Evolutionary conservation across 768 basidiomycete species (phyloP), one percentile per base, ranked within the genome.

Genomic region (Austroboletus festivus): DNA sequence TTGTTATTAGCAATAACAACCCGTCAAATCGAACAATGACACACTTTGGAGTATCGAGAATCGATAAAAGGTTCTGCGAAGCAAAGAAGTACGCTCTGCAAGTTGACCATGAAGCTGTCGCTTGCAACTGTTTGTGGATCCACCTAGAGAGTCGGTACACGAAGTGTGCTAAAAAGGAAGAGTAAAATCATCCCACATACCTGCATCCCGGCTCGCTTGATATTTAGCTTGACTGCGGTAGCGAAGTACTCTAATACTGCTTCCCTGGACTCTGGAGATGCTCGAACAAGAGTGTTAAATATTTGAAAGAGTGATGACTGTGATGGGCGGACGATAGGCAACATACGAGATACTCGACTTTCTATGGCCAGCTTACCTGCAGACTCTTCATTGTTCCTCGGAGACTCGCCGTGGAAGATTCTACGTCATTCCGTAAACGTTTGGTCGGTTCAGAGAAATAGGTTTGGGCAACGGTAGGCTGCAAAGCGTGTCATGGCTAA

Each of bases 61-160:
- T 98, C 95, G 77, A 98, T 91, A 60, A 97, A 95, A 0, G 95
- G 95, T 56, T 94, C 91, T 23, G 92, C 86, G 59, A 99, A 87
- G 13, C 83, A 80, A 40, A 93, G 74, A 20, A 98, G 68, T 13
- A 96, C 71, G n/a, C 76, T 76, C 56, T 94, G 89, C 26, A 94
- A 60, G 57, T 97, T 98, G 50, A 89, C 77, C 86, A 99, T 88
- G 65, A 93, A 97, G 48, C 89, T 85, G 62, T 99, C 95, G 1
- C 83, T 83, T 1, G 93, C 82, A 11, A 98, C 93, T 0, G 89
- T 91, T 10, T 80, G 78, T 1, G 83, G 80, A 48, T 97, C 90
- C 26, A 96, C 89, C 82, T 91, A 48, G 30, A 34, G 38, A 7
- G 8, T n/a, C n/a, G n/a, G n/a, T n/a, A n/a, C n/a, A n/a, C n/a